phyloP scores from a whole-genome alignment of 2,329 filamentous ascomycete genomes.

The Pseudofabraea citricarpa region DNA sequence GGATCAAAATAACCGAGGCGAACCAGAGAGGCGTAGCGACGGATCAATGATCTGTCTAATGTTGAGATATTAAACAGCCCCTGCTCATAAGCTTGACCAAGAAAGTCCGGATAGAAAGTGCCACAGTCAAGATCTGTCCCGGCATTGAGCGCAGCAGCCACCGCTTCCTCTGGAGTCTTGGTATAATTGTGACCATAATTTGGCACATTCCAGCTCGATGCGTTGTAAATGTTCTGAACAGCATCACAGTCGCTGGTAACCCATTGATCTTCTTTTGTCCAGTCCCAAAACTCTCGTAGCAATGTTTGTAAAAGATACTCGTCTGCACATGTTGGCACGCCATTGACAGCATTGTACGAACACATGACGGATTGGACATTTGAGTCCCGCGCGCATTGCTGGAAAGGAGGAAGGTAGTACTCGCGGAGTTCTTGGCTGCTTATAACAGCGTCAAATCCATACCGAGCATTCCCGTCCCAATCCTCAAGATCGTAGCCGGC shows the following conservation, averaged over 20 bases:
- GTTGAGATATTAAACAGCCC: slow-evolving; percentile 37
- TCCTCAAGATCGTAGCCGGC: slow-evolving; percentile 50
- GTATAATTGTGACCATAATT: slow-evolving; percentile 37
- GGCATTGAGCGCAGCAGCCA: slow-evolving; percentile 28
- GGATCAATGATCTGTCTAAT: slow-evolving; percentile 42
- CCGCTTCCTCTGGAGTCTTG: slow-evolving; percentile 29
- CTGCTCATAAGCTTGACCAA: slow-evolving; percentile 18
- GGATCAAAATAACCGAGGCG: slow-evolving; percentile 53
- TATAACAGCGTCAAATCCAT: slow-evolving; percentile 52
- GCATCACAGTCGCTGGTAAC: slow-evolving; percentile 64
- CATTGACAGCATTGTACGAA: slow-evolving; percentile 61
- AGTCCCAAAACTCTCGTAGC: slow-evolving; percentile 61
- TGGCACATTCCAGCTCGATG: no score
- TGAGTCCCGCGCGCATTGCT: slow-evolving; percentile 55
- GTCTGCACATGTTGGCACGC: slow-evolving; percentile 59
- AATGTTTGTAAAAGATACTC: slow-evolving; percentile 58
- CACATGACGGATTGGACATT: slow-evolving; percentile 57
- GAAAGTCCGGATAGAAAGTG: not conserved
- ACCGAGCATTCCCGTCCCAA: slow-evolving; percentile 37
- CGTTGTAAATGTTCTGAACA: slow-evolving; percentile 46
- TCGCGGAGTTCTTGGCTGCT: slow-evolving; percentile 59
- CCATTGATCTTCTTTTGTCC: slow-evolving; percentile 54
- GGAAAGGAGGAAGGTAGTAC: slow-evolving; percentile 64
- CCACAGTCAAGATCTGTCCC: slow-evolving; percentile 15
- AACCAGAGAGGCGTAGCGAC: slow-evolving; percentile 49